Evolutionary conservation across 106 monocot species (phyloP).

Genomic region (Platanthera guangdongensis): DNA sequence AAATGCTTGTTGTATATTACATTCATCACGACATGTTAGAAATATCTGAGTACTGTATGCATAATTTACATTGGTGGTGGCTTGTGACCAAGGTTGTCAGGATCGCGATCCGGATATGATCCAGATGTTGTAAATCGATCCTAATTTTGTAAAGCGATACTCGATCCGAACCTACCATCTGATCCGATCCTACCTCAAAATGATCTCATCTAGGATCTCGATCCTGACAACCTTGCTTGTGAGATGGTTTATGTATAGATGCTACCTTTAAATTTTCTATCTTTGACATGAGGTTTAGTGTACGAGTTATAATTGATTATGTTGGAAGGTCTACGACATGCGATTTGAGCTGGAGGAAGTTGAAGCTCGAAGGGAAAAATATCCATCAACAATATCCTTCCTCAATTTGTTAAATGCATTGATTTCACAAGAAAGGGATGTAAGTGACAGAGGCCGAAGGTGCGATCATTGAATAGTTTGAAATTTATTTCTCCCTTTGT

Average conservation of each 20-base stretch:
- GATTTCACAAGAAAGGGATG: conserved; percentile 77
- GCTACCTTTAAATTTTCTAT: background rate
- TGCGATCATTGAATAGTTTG: conserved; percentile 13
- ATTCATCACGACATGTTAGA: too few species aligned
- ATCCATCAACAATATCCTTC: conserved; percentile 96
- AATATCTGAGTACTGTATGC: too few species aligned
- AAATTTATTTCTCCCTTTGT: background rate
- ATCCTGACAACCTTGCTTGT: background rate
- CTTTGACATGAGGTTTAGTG: background rate
- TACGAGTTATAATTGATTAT: background rate
- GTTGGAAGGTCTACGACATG: conserved; percentile 84
- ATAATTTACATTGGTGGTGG: too few species aligned
- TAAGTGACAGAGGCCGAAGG: conserved; percentile 75
- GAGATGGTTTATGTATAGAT: background rate
- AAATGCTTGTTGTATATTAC: too few species aligned
- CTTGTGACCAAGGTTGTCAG: background rate
- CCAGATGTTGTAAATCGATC: too few species aligned
- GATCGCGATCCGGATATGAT: too few species aligned
- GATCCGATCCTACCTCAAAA: too few species aligned
- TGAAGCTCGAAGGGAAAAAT: conserved; percentile 87
- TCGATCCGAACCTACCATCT: too few species aligned
- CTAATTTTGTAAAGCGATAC: too few species aligned
- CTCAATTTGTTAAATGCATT: conserved; percentile 82
- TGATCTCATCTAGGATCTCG: too few species aligned
- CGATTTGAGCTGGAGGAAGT: conserved; percentile 87